phyloP scores from a whole-genome alignment of 2,329 filamentous ascomycete genomes.

The Penicillium paneum region DNA sequence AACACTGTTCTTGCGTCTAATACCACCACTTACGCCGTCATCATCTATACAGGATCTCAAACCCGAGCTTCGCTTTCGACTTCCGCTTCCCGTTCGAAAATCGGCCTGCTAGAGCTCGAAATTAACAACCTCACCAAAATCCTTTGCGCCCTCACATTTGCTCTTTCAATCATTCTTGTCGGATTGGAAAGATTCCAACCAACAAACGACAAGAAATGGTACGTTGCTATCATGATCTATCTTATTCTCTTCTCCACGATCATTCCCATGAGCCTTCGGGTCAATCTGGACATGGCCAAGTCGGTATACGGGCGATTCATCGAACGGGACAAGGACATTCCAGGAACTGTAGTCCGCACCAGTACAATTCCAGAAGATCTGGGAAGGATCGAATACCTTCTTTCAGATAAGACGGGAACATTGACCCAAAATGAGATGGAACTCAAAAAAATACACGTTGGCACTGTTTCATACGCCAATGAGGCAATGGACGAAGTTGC shows the following conservation, averaged over 20 bases:
- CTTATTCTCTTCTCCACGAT: conserved; percentile 98
- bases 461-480: conserved; percentile 95
- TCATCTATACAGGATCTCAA: conserved; percentile 92
- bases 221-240: conserved; percentile 97
- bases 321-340: conserved; percentile 83
- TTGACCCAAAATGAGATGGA: conserved; percentile 98
- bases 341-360: conserved; percentile 87
- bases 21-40: conserved; percentile 79
- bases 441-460: conserved; percentile 97
- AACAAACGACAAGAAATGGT: conserved; percentile 64
- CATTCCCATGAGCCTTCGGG: conserved; percentile 91
- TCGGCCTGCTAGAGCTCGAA: conserved; percentile 87
- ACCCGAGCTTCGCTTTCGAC: conserved; percentile 93
- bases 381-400: conserved; percentile 89
- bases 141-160: conserved; percentile 80
- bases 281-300: conserved; percentile 97
- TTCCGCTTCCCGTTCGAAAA: conserved; percentile 86
- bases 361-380: conserved; percentile 97
- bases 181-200: conserved; percentile 75
- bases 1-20: conserved; percentile 96
- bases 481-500: conserved; percentile 98
- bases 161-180: conserved; percentile 82
- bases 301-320: conserved; percentile 96
- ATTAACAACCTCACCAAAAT: conserved; percentile 98
- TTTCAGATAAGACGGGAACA: conserved; percentile 98